Evolutionary conservation across 176 grass and related monocot genomes (phyloP).

Genomic region (Guadua angustifolia): DNA sequence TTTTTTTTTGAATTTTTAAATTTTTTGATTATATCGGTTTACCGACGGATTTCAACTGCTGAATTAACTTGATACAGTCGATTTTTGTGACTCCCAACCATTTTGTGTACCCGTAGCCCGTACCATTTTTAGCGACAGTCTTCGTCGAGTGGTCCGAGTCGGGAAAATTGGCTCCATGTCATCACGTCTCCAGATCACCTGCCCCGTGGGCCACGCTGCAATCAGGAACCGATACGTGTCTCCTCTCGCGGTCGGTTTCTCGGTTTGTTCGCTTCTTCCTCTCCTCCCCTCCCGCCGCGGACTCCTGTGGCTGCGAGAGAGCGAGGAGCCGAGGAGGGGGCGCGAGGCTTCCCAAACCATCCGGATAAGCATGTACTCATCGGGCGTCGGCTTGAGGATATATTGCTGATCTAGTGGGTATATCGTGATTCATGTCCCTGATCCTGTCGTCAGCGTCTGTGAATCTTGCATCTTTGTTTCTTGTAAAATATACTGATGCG

Average conservation of each 20-base stretch:
- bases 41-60: no score
- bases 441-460: conserved; percentile 12
- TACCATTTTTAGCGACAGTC: no score
- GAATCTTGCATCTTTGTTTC: conserved; percentile 4
- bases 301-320: conserved; percentile 13
- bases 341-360: conserved; percentile 3
- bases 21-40: no score
- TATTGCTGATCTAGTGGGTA: not conserved
- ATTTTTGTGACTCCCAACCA: no score
- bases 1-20: no score
- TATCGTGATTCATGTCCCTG: not conserved
- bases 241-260: conserved; percentile 9
- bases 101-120: no score
- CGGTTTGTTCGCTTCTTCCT: not conserved
- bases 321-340: conserved; percentile 24
- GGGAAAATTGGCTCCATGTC: not conserved
- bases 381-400: conserved; percentile 5
- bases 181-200: conserved; percentile 18
- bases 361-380: conserved; percentile 25
- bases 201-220: conserved; percentile 12
- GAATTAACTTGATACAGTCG: no score
- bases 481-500: conserved; percentile 13
- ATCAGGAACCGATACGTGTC: conserved; percentile 31
- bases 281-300: not conserved
- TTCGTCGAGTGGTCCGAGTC: conserved; percentile 8